A percentile compares a stretch with the other conserved stretches of the same genome.
Evolutionary conservation across 345 rosid species (phyloP).

Genomic region (Viola odorata): DNA sequence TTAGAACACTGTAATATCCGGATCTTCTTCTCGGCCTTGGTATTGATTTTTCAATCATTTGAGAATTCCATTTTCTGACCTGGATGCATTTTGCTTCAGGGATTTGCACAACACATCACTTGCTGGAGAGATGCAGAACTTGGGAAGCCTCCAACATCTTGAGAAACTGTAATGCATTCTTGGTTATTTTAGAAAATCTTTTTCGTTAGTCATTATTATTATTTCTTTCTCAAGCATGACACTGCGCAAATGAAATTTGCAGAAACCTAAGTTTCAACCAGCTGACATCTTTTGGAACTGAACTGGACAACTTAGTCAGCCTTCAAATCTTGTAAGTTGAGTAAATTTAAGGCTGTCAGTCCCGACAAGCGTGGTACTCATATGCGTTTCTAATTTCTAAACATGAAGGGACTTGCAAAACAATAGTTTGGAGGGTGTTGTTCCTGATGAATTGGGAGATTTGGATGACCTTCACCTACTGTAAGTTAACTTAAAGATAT

Average conservation of each 20-base stretch:
- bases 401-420: slow-evolving; percentile 72
- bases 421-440: slow-evolving; percentile 66
- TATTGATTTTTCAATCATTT: not conserved
- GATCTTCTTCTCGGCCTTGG: not conserved
- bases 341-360: not conserved
- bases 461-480: slow-evolving; percentile 59
- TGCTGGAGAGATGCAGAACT: slow-evolving; percentile 67
- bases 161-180: slow-evolving; percentile 54
- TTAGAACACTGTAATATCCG: slow-evolving; percentile 60
- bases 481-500: slow-evolving; percentile 40
- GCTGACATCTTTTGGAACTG: slow-evolving; percentile 63
- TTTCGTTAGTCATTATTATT: not conserved
- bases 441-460: slow-evolving; percentile 69
- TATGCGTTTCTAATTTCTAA: not conserved
- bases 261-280: slow-evolving; percentile 89
- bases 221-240: slow-evolving; percentile 4
- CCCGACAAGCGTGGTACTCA: not conserved
- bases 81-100: slow-evolving; percentile 31
- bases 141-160: slow-evolving; percentile 74
- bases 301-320: slow-evolving; percentile 51
- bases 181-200: not conserved
- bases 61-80: not conserved
- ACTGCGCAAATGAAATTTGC: slow-evolving; percentile 15
- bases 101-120: slow-evolving; percentile 91
- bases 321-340: slow-evolving; percentile 75